Conservation (phyloP, 805 yeast species). For the Kazachstania bromeliacearum region DNA sequence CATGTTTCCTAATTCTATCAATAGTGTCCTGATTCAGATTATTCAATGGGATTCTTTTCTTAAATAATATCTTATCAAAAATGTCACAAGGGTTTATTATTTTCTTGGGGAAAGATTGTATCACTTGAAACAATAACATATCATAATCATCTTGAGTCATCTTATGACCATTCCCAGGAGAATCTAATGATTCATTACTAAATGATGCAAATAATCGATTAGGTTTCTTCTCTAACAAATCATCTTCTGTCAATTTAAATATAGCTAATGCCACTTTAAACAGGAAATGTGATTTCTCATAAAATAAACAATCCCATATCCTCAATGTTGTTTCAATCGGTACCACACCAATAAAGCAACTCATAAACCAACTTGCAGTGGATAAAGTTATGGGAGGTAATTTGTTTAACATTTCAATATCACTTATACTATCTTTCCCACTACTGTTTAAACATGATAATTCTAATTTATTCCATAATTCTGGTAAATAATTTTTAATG, state of each 20-base stretch:
- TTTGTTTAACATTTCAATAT: conserved; percentile 48
- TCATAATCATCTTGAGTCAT: conserved; percentile 31
- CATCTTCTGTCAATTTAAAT: conserved; percentile 64
- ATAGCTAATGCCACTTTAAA: conserved; percentile 77
- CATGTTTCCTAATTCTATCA: conserved; percentile 65
- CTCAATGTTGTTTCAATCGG: conserved; percentile 84
- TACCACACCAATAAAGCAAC: conserved; percentile 77
- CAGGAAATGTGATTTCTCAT: conserved; percentile 79
- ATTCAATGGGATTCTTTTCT: conserved; percentile 59
- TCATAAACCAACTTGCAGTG: conserved; percentile 97
- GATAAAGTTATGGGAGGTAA: conserved; percentile 87
- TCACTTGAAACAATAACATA: conserved; percentile 66
- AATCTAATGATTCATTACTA: conserved; percentile 1
- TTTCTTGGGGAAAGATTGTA: conserved; percentile 73
- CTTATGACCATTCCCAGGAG: conserved; percentile 1
- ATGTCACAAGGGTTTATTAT: conserved; percentile 58
- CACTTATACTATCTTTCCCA: conserved; percentile 2
- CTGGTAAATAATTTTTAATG: conserved; percentile 72
- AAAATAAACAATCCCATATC: conserved; percentile 91
- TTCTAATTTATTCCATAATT: conserved; percentile 55
- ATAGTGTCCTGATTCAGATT: conserved; percentile 75
- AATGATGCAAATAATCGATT: conserved; percentile 1
- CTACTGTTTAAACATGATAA: conserved; percentile 11
- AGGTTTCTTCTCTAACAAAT: conserved; percentile 30
- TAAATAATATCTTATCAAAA: conserved; percentile 58